Base-by-base conservation (phyloP, 148 eudicot species). In the Diospyros lotus region DNA sequence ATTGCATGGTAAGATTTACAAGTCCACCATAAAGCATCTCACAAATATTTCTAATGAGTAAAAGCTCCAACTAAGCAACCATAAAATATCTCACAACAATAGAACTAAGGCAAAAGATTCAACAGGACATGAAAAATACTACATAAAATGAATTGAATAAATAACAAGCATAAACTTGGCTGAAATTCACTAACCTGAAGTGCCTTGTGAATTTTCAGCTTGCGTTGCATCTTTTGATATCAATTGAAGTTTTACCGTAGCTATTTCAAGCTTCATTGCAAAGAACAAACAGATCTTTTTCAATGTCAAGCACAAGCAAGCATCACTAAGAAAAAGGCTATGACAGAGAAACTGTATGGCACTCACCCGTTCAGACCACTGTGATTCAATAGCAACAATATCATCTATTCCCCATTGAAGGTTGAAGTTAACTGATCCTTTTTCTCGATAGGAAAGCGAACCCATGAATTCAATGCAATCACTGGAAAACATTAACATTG, bases 371-470 rank as follows among this genome's bases (percentile, higher is more conserved):
- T 73, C 82, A 66, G 63, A 81, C 81, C 81, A 81, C 18, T 84
- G 86, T 44, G 90, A 79, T 78, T 84, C 77, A 67, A 91, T 86
- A 59, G 62, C 63, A 62, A 83, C 43, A 53, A 91, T 79, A 75
- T 91, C 92, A 64, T 86, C 85, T 38, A 88, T 59, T 71, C 60
- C 73, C 97, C 90, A 89, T 71, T 83, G 85, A 43, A 64, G 79
- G 54, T 43, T 66, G 67, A 53, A 79, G 44, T 61, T 68, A 28
- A 28, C 28, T 28, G 28, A 28, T 66, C 53, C 75, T 59, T 68
- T 75, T n/a, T 83, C 81, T 73, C 81, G 82, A 73, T 83, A 74
- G 6, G 69, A 48, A 70, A 50, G 60, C 3, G 81, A 81, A 69
- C 68, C 76, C 82, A 73, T 79, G 50, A 88, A 54, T 79, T 74